Evolutionary conservation across 169 alveolate genomes (phyloP).

Genomic region (Plasmodium fragile): DNA sequence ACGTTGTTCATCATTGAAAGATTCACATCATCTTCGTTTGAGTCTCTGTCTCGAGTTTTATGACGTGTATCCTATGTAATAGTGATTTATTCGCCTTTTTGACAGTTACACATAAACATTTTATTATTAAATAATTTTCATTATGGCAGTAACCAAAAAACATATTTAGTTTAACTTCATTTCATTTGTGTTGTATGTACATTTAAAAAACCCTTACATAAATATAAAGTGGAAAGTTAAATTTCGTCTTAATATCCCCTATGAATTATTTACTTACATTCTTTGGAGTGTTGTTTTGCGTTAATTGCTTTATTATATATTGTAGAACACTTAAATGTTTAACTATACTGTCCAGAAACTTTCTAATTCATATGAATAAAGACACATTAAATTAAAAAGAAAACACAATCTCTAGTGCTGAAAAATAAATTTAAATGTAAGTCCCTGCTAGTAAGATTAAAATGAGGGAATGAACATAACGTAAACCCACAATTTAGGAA

Average conservation of each 20-base stretch:
- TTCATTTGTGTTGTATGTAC: neutral
- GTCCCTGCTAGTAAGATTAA: neutral
- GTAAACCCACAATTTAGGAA: neutral
- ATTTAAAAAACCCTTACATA: neutral
- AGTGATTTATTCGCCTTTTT: neutral
- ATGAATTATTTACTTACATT: neutral
- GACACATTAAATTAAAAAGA: neutral
- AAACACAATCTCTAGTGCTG: neutral
- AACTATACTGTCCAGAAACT: neutral
- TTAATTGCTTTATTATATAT: neutral
- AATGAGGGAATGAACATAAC: neutral
- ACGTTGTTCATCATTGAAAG: neutral
- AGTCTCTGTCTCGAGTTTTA: neutral
- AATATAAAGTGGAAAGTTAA: neutral
- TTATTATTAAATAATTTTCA: neutral
- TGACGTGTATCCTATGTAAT: neutral
- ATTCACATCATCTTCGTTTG: neutral
- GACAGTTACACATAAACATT: neutral
- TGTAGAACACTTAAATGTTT: conserved; percentile 6
- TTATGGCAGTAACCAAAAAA: neutral
- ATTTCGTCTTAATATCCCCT: neutral
- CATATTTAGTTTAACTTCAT: neutral
- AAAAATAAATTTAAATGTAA: neutral
- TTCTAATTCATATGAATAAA: neutral
- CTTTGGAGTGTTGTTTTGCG: neutral